phyloP scores from a whole-genome alignment of 148 eudicot species.

The Vaccinium corymbosum region DNA sequence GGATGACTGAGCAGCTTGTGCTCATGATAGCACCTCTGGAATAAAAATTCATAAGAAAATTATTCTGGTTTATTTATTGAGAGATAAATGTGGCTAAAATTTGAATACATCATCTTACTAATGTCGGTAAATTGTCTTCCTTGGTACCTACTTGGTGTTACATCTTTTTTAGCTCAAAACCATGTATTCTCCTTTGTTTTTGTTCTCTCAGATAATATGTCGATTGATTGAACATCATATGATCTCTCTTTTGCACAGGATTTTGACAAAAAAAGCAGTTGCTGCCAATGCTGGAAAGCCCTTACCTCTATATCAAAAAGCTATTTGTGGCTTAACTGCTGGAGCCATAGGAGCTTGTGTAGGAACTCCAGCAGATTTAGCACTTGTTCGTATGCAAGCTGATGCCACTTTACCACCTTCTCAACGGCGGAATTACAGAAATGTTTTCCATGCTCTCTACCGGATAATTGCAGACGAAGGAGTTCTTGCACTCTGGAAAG shows the following conservation, averaged over 20 bases:
- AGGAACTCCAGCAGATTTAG: slow-evolving; percentile 91
- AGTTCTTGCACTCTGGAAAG: slow-evolving; percentile 79
- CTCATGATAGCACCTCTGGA: background rate
- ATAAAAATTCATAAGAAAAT: background rate
- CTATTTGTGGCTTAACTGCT: slow-evolving; percentile 79
- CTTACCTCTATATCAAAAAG: slow-evolving; percentile 82
- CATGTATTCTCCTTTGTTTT: background rate
- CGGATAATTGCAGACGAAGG: slow-evolving; percentile 78
- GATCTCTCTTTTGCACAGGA: slow-evolving; percentile 28
- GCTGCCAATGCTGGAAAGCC: slow-evolving; percentile 90
- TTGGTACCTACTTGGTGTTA: background rate
- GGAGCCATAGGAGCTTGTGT: slow-evolving; percentile 90
- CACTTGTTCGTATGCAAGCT: slow-evolving; percentile 92
- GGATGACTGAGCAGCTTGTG: background rate
- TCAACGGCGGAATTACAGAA: slow-evolving; percentile 70
- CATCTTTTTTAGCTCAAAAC: background rate
- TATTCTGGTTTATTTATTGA: background rate
- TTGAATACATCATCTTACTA: background rate
- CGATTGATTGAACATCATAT: background rate
- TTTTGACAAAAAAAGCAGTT: slow-evolving; percentile 66
- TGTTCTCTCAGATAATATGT: background rate
- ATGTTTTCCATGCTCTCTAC: slow-evolving; percentile 72
- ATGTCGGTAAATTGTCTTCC: background rate
- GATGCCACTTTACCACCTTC: slow-evolving; percentile 80
- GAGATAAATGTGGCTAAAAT: background rate